Base-by-base conservation (phyloP, 2,329 filamentous ascomycete species). In the Trichoderma sp. region DNA sequence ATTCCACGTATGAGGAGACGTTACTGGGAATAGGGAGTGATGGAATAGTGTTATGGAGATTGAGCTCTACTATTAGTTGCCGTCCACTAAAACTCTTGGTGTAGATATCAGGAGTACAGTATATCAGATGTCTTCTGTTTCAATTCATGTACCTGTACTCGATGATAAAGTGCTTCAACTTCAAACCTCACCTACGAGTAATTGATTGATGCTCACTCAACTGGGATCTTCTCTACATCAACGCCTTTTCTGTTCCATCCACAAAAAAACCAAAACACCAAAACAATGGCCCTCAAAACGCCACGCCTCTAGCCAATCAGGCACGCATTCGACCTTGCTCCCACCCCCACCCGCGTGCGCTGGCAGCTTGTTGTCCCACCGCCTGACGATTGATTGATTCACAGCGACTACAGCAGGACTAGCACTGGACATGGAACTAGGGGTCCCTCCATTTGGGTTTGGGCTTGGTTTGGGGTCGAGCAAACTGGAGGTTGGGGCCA, bases 381-480 rank as follows among this genome's bases (percentile, higher is more conserved):
- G 57, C 57, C 30, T 59, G 59, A 64, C 62, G 30, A 64, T 64
- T 64, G 62, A 32, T 23, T 43, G 36, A 39, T 39, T 39, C 13
- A 39, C 62, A 50, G 53, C 13, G 23, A 57, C 53, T 39, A 39
- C 34, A 36, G 34, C 34, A 8, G 15, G 36, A 39, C 36, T 39
- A 39, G 36, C 34, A 36, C 34, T 36, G 34, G 34, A 36, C 34
- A 36, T 36, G 15, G 36, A 39, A 39, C 36, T 57, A 57, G 39
- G 65, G 65, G 65, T 58, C 53, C 53, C 32, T 39, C 53, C 17
- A 26, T 43, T 59, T 68, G 65, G 65, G 53, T 53, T 67, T 39
- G 36, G 36, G 34, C 34, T 39, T 39, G 34, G 36, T 39, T 39
- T 53, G 64, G 32, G 50, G 23, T 26, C 34, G 43, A 53, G 34